These are phyloP conservation scores for Carallia brachiata DNA, from an alignment of 345 rosid genomes.

Conservation along the genomic window DNA sequence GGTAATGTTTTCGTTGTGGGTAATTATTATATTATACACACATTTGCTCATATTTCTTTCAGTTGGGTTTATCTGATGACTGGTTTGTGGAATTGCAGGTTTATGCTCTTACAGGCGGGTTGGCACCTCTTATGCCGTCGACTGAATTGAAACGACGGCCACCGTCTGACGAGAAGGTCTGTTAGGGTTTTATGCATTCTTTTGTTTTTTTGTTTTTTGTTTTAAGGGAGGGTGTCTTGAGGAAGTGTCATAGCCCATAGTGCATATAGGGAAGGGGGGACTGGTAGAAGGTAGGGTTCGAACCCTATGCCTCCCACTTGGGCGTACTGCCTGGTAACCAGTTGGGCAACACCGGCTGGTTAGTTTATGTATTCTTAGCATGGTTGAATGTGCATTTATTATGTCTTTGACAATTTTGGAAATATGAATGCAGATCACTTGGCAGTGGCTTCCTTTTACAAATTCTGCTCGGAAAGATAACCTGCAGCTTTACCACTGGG, in stretches of 20 bases:
- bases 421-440: conserved; percentile 51
- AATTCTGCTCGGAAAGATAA: conserved; percentile 83
- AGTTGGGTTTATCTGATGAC: background rate
- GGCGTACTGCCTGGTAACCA: too few species aligned
- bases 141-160: conserved; percentile 81
- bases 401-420: conserved; percentile 9
- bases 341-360: too few species aligned
- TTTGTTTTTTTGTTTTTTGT: too few species aligned
- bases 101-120: conserved; percentile 93
- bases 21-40: too few species aligned
- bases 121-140: conserved; percentile 96
- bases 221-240: too few species aligned
- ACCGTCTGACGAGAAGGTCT: conserved; percentile 77
- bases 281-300: too few species aligned
- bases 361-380: too few species aligned
- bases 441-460: conserved; percentile 90
- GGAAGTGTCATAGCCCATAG: too few species aligned
- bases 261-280: too few species aligned
- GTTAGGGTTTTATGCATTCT: too few species aligned
- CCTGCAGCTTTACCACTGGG: conserved; percentile 93
- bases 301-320: too few species aligned
- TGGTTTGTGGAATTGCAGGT: conserved; percentile 45
- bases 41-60: background rate
- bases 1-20: conserved; percentile 27
- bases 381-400: background rate